Conservation (phyloP, 2,329 filamentous ascomycete species). For the Cadophora sp. region DNA sequence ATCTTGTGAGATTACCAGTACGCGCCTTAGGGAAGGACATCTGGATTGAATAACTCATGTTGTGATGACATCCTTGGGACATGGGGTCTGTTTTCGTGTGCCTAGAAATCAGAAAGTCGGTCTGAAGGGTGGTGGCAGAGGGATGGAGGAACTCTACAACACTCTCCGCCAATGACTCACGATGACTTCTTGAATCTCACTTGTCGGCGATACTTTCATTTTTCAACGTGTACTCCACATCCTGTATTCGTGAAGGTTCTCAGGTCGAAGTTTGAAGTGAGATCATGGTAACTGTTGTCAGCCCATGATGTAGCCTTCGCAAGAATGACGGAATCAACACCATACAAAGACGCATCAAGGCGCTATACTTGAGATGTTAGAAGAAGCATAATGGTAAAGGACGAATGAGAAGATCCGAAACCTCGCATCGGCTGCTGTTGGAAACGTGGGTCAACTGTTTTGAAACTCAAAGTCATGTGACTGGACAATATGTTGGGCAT, state of each 20-base stretch:
- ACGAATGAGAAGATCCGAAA: not conserved
- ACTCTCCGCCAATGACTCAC: no score
- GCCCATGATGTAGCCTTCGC: not conserved
- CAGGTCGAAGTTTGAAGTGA: not conserved
- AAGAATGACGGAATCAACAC: not conserved
- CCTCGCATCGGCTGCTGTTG: not conserved
- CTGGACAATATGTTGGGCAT: not conserved
- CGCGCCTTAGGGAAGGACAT: no score
- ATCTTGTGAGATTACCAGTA: not conserved
- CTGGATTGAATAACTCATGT: not conserved
- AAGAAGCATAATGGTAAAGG: not conserved
- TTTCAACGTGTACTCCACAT: not conserved
- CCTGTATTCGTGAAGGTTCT: not conserved
- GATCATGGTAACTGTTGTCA: not conserved
- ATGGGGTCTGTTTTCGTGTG: not conserved
- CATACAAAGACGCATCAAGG: not conserved
- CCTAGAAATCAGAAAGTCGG: not conserved
- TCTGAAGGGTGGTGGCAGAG: not conserved
- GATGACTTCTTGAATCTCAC: not conserved
- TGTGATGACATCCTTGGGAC: constrained; percentile 1
- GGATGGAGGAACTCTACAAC: not conserved
- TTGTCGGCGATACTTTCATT: no score
- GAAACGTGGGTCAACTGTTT: not conserved
- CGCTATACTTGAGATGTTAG: not conserved
- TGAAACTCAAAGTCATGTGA: constrained; percentile 9